These are phyloP conservation scores for Liquidambar formosana DNA, from an alignment of 164 flowering plant species.

Conservation along the genomic window DNA sequence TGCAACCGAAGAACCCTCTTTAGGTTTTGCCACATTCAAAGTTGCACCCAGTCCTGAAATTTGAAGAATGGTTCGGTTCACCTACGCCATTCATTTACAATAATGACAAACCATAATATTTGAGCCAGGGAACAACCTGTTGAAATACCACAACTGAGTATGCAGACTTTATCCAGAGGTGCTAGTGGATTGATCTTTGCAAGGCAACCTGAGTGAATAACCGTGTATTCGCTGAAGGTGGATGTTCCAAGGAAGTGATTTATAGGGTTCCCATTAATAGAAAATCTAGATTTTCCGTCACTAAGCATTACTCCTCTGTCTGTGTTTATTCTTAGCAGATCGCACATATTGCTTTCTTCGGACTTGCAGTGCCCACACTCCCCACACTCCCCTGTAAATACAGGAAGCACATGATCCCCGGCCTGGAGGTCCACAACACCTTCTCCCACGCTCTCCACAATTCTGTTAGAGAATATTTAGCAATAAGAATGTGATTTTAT, in stretches of 20 bases:
- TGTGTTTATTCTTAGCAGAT: slow-evolving; percentile 23
- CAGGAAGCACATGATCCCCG: slow-evolving; percentile 26
- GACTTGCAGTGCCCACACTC: slow-evolving; percentile 26
- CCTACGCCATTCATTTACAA: too few relatives aligned
- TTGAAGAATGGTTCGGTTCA: too few relatives aligned
- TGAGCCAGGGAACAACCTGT: slow-evolving; percentile 11
- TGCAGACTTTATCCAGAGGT: slow-evolving; percentile 25
- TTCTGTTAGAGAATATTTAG: slow-evolving; percentile 1
- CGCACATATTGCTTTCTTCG: slow-evolving; percentile 26
- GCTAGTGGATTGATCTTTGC: slow-evolving; percentile 21
- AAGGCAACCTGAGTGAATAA: slow-evolving; percentile 18
- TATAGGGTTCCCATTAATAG: slow-evolving; percentile 22
- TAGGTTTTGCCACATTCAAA: too few relatives aligned
- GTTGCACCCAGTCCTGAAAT: too few relatives aligned
- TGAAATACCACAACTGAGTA: slow-evolving; percentile 30
- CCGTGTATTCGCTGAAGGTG: slow-evolving; percentile 28
- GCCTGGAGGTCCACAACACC: slow-evolving; percentile 19
- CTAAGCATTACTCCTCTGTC: slow-evolving; percentile 22
- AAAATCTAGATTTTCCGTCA: slow-evolving; percentile 21
- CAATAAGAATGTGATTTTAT: too few relatives aligned
- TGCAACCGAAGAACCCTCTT: too few relatives aligned
- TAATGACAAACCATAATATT: too few relatives aligned
- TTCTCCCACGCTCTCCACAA: slow-evolving; percentile 19
- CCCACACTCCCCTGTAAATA: slow-evolving; percentile 27
- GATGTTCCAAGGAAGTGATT: slow-evolving; percentile 26